phyloP scores from a whole-genome alignment of 371 early-diverging fungal genomes.

The Syncephalastrum racemosum region DNA sequence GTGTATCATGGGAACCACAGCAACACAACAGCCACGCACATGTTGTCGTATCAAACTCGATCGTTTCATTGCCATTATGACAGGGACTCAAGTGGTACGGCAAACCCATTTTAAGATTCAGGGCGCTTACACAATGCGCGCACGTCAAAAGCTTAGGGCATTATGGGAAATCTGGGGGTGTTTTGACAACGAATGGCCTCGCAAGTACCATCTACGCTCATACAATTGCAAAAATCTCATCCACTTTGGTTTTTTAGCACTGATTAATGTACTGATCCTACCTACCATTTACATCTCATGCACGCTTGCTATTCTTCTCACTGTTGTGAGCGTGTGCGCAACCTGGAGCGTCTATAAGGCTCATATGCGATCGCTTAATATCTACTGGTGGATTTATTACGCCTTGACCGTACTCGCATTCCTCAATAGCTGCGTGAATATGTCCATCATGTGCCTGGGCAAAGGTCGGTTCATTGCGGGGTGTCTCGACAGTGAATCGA shows the following conservation, averaged over 20 bases:
- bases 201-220: slow-evolving; percentile 8
- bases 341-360: slow-evolving; percentile 26
- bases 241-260: slow-evolving; percentile 2
- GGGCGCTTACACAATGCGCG: not conserved
- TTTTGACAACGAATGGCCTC: slow-evolving; percentile 22
- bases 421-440: slow-evolving; percentile 19
- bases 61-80: slow-evolving; percentile 13
- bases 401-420: slow-evolving; percentile 22
- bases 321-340: slow-evolving; percentile 16
- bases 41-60: slow-evolving; percentile 7
- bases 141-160: slow-evolving; percentile 17
- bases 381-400: slow-evolving; percentile 35
- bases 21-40: slow-evolving; percentile 1
- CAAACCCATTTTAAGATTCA: not conserved
- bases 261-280: slow-evolving; percentile 15
- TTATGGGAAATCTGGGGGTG: slow-evolving; percentile 28
- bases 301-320: slow-evolving; percentile 19
- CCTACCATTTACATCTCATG: slow-evolving; percentile 26
- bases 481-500: slow-evolving; percentile 13
- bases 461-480: slow-evolving; percentile 23
- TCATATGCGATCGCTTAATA: slow-evolving; percentile 16
- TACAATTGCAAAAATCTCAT: not conserved
- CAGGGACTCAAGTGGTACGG: slow-evolving; percentile 21
- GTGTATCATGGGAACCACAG: slow-evolving; percentile 1
- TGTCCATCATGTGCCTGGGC: slow-evolving; percentile 19